Evolutionary conservation across 2,329 filamentous ascomycete species (phyloP).

Genomic region (Pseudopyrenochaeta lycopersici): DNA sequence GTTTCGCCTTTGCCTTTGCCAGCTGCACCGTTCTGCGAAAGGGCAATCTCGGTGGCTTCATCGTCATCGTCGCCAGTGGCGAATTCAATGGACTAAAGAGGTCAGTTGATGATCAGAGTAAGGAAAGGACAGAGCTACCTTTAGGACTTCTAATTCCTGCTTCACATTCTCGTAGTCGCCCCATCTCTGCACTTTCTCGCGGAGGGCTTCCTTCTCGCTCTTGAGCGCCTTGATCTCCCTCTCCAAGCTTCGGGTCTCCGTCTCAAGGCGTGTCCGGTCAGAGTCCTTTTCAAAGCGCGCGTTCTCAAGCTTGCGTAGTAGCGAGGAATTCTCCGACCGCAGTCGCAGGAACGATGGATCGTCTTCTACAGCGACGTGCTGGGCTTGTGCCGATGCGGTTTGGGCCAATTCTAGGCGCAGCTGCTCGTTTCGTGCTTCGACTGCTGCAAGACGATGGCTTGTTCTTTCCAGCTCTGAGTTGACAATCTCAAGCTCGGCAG

Average conservation of each 20-base stretch:
- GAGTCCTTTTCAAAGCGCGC: conserved; percentile 84
- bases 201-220: conserved; percentile 82
- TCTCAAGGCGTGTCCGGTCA: conserved; percentile 78
- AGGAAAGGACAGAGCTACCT: conserved; percentile 54
- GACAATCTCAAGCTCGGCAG: conserved; percentile 92
- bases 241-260: conserved; percentile 79
- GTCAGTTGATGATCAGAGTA: conserved; percentile 13
- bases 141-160: conserved; percentile 93
- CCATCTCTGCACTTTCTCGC: conserved; percentile 85
- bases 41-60: conserved; percentile 42
- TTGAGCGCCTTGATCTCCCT: conserved; percentile 77
- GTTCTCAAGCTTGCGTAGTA: conserved; percentile 87
- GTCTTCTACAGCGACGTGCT: conserved; percentile 76
- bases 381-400: conserved; percentile 75
- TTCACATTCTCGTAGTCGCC: conserved; percentile 96
- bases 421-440: conserved; percentile 94
- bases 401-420: conserved; percentile 90
- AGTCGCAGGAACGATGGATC: conserved; percentile 89
- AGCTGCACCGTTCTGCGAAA: conserved; percentile 58
- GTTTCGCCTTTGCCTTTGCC: conserved; percentile 76
- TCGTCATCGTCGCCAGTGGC: conserved; percentile 81
- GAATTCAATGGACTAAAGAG: conserved; percentile 83
- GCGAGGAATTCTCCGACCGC: conserved; percentile 89
- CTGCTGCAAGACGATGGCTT: conserved; percentile 83
- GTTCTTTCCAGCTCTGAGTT: conserved; percentile 91